Base-by-base conservation (phyloP, 2,329 filamentous ascomycete genomes). In the Arthrobotrys musiformis region DNA sequence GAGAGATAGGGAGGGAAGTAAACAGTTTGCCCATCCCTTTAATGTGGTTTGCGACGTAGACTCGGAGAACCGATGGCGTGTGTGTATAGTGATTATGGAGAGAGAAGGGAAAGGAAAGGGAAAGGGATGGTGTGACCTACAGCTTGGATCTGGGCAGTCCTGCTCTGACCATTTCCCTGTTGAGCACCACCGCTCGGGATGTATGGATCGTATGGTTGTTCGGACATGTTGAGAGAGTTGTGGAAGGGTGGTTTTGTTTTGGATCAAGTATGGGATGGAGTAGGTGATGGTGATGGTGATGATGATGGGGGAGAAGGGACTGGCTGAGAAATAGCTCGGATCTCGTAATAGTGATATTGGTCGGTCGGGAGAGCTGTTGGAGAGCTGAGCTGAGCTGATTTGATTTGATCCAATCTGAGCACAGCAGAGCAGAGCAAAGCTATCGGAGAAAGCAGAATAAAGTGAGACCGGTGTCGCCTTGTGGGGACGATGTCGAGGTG, bases 171-270 rank as follows among this genome's bases (percentile, higher is more conserved):
- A 80, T 84, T 88, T 86, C 84, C 83, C 85, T 42, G 40, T 6
- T 83, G 85, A 84, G 80, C 84, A 84, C 87, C 87, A 84, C 89
- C 90, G 83, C 88, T 89, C 83, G 93, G 93, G 84, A 94, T 94
- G 86, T 95, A 96, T 79, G 93, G 93, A 85, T 96, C 93, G 85
- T 96, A 96, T 81, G 92, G 92, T 81, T 87, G 83, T 81, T 81
- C 84, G 35, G 79, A 75, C 78, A 81, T 79, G 13, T 76, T 70
- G 24, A 50, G 37, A 26, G 42, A 56, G 46, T 28, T 35, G 2
- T 50, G 22, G 24, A 17, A 52, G 19, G 35, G n/a, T 30, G 40
- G 40, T 17, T 42, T 33, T 19, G 46, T 35, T 44, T 48, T 37
- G 0, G 54, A 42, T 30, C 30, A 19, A 35, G 44, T 35, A 46